Base-by-base conservation (phyloP, 495 filamentous ascomycete species). In the Cercophora sp. region DNA sequence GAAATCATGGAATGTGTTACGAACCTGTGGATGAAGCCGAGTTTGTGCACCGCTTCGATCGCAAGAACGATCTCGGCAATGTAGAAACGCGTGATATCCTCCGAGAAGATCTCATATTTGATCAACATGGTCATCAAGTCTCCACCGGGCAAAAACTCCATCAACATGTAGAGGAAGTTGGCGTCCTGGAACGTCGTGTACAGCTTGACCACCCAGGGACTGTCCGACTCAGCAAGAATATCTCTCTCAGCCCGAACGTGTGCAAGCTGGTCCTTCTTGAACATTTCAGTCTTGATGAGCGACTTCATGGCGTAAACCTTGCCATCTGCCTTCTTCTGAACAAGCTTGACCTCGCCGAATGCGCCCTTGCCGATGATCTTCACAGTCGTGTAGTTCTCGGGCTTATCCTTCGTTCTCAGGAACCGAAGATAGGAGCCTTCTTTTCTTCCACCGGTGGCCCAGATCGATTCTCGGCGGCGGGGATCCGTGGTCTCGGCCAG, bases 41-140 rank as follows among this genome's bases (percentile, higher is more conserved):
- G 81, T 66, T 91, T 94, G 68, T 99, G 93, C 36, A 99, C 93
- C 2, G 93, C 91, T 63, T 99, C 94, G 56, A 99, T 96, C 8
- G 93, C 94, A 70, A 96, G 80, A 18, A 95, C 88, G 62, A 97
- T 91, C 70, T 99, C 91, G 20, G 94, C 93, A 82, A 99, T 97
- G 72, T 99, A 99, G 74, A 99, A 99, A 13, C 94, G 83, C 26
- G 93, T 99, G 59, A 99, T 96, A 53, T 97, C 93, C 65, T 96
- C 91, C 0, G 90, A 94, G 71, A 99, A 99, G 62, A 99, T 96
- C 68, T 99, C 93, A 65, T 99, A 97, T 76, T 96, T 97, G 73
- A 99, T 99, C 59, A 99, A 79, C 93, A 99, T 99, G 26, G 93
- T 99, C 93, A 99, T 99, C 64, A 99, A 70, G 77, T 99, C 93